A percentile compares a stretch with the other conserved stretches of the same genome.
These are phyloP conservation scores for Chlorella sp. DNA, from an alignment of 139 green algal species.

Conservation along the genomic window DNA sequence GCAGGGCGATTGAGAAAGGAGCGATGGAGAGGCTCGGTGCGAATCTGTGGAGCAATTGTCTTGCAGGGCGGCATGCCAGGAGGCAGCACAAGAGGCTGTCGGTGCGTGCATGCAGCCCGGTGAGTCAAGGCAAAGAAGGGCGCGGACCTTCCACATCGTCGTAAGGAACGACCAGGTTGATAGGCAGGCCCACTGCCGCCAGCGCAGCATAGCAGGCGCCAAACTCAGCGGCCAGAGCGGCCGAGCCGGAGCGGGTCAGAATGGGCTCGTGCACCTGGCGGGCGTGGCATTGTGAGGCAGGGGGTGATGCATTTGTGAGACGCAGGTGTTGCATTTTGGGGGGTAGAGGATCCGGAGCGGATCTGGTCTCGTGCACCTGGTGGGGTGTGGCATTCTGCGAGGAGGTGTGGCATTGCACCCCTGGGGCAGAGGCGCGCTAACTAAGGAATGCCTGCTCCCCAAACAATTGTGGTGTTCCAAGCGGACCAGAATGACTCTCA, in stretches of 20 bases:
- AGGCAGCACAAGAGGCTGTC: not conserved
- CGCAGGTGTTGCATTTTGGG: no score
- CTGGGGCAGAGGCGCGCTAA: no score
- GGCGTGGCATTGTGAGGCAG: no score
- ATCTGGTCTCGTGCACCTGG: no score
- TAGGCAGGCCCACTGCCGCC: slow-evolving; percentile 50
- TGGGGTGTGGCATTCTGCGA: no score
- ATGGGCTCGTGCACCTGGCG: slow-evolving; percentile 87
- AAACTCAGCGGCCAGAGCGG: slow-evolving; percentile 45
- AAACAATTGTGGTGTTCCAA: no score
- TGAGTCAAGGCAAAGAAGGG: not conserved
- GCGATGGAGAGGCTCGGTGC: no score
- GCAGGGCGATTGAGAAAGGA: not conserved
- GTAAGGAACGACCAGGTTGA: slow-evolving; percentile 80
- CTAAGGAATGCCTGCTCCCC: no score
- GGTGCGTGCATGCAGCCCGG: not conserved
- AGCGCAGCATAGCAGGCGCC: slow-evolving; percentile 64
- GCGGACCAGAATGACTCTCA: no score
- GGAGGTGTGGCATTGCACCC: no score
- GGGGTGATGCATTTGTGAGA: not conserved
- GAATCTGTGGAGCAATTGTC: not conserved
- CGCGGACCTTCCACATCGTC: slow-evolving; percentile 68
- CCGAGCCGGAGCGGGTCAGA: slow-evolving; percentile 56
- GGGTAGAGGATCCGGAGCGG: no score
- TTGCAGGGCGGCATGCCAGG: not conserved